These are phyloP conservation scores for Salvia sclarea DNA, from an alignment of 305 asterid species.

Conservation along the genomic window DNA sequence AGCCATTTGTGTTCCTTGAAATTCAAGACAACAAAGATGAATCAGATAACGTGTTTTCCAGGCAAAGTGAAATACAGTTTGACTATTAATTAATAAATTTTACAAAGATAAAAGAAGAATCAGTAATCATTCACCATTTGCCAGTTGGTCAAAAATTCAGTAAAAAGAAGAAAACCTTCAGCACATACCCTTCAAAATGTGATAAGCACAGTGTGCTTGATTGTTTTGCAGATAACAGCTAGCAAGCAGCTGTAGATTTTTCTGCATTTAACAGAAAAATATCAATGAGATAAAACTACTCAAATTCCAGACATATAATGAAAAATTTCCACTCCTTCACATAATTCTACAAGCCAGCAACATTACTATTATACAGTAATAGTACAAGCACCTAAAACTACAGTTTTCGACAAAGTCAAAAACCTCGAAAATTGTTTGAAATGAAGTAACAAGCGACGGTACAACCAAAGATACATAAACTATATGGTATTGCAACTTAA, in stretches of 20 bases:
- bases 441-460: slow-evolving; percentile 23
- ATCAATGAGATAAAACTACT: slow-evolving; percentile 25
- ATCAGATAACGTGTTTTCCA: slow-evolving; percentile 22
- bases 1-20: slow-evolving; percentile 73
- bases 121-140: neutral
- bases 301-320: no score
- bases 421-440: neutral
- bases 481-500: slow-evolving; percentile 6
- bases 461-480: slow-evolving; percentile 20
- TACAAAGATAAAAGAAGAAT: slow-evolving; percentile 1
- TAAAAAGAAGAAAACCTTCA: slow-evolving; percentile 8
- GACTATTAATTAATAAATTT: neutral
- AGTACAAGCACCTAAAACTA: slow-evolving; percentile 2
- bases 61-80: neutral
- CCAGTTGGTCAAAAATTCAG: slow-evolving; percentile 4
- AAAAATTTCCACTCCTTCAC: slow-evolving; percentile 13
- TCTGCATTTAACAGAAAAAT: slow-evolving; percentile 51
- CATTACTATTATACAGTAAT: slow-evolving; percentile 7
- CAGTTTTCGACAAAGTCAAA: slow-evolving; percentile 1
- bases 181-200: slow-evolving; percentile 73
- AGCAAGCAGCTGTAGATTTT: slow-evolving; percentile 80
- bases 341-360: neutral
- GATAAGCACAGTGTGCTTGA: slow-evolving; percentile 91
- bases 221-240: slow-evolving; percentile 87
- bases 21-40: slow-evolving; percentile 31